Evolutionary conservation across 1,139 yeast species (phyloP).

Genomic region (Barnettozyma hawaiiensis): DNA sequence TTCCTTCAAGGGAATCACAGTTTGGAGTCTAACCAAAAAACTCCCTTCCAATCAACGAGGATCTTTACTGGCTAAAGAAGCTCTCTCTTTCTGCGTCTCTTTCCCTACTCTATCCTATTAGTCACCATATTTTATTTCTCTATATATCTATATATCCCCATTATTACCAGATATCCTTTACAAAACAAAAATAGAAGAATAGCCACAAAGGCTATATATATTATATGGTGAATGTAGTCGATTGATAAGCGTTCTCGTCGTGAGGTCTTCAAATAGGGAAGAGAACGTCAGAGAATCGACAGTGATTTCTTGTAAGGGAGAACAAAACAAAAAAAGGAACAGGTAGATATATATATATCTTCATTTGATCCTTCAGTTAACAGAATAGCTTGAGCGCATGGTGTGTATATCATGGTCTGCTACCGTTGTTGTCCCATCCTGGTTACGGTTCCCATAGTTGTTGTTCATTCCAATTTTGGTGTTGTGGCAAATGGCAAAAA

Average conservation of each 20-base stretch:
- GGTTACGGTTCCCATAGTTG: no score
- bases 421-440: no score
- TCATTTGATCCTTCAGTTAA: background rate
- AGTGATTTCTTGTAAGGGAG: background rate
- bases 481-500: no score
- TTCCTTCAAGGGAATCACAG: background rate
- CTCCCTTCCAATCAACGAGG: background rate
- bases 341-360: no score
- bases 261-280: background rate
- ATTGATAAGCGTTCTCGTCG: background rate
- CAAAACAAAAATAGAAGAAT: no score
- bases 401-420: no score
- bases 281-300: slow-evolving; percentile 3
- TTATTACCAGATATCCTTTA: background rate
- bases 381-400: background rate
- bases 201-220: background rate
- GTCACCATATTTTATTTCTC: background rate
- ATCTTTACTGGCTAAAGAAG: no score
- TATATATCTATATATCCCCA: background rate
- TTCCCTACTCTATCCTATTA: no score
- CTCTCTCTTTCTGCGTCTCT: no score
- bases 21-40: background rate
- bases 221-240: background rate
- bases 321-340: no score
- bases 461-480: no score